Evolutionary conservation across 192 early-diverging fungal genomes (phyloP), one percentile per base, ranked within the genome.

Genomic region (Backusella liffmaniae): DNA sequence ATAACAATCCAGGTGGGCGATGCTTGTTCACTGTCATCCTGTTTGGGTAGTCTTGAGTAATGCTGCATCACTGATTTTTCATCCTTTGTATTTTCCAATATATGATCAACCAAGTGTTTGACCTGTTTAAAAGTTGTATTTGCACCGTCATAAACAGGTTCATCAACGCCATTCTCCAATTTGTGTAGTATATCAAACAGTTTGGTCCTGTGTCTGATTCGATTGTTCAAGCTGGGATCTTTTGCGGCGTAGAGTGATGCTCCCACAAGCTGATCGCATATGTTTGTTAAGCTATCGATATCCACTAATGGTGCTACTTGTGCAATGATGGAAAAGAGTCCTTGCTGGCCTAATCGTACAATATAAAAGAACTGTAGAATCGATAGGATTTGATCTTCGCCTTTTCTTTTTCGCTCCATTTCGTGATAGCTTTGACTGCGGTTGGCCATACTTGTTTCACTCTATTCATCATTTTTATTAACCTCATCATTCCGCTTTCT

Each of bases 321-420:
- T 12, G 37, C 26, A 10, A 73, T 29, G 7, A 73, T n/a, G n/a
- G 72, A 59, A 34, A 66, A 67, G 2, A 74, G 30, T 0, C 73
- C 73, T 46, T 66, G 73, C n/a, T 74, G 73, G 9, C 59, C 73
- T 18, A 74, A n/a, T 42, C 73, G 35, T 1, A 74, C 51, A 21
- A 74, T 35, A 44, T 67, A 74, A 7, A 74, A 67, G 41, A 74
- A 44, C 9, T 67, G 73, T 46, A 74, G 41, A 16, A 74, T 15
- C 2, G 23, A 34, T 35, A 74, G 4, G 1, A 39, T 44, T 18
- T 73, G 72, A 3, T 36, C 42, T 9, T 66, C 72, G 1, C 35
- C 53, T 3, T 56, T 65, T 29, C 29, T 15, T 39, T 41, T 65
- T 0, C 32, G 35, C 2, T 73, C 72, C 4, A 26, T 15, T 42